Conservation (phyloP, 2,329 filamentous ascomycete species). For the Penicillium janthinellum region DNA sequence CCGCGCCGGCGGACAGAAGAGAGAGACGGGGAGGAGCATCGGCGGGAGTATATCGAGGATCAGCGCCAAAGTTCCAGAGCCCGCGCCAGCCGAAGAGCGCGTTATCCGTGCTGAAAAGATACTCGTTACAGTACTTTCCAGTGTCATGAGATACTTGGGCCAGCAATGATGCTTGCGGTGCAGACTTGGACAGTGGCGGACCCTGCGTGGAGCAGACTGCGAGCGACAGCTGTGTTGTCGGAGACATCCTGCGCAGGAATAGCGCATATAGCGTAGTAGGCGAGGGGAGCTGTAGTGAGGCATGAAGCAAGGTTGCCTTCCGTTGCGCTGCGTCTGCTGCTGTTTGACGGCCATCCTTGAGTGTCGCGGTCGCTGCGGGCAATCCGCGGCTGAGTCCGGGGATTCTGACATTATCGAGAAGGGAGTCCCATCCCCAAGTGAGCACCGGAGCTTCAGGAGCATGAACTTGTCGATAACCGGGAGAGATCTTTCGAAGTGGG, state of each 20-base stretch:
- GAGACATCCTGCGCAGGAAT: slow-evolving; percentile 75
- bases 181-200: slow-evolving; percentile 45
- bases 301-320: slow-evolving; percentile 49
- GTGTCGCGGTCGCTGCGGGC: slow-evolving; percentile 53
- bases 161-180: slow-evolving; percentile 49
- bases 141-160: slow-evolving; percentile 66
- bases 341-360: slow-evolving; percentile 53
- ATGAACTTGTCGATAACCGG: slow-evolving; percentile 77
- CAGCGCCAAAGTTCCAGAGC: slow-evolving; percentile 89
- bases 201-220: slow-evolving; percentile 54
- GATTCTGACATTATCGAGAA: slow-evolving; percentile 29
- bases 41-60: slow-evolving; percentile 43
- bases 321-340: slow-evolving; percentile 21
- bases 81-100: slow-evolving; percentile 84
- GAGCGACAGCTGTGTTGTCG: slow-evolving; percentile 76
- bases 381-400: slow-evolving; percentile 17
- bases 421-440: slow-evolving; percentile 37
- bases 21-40: slow-evolving; percentile 65
- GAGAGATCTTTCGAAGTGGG: slow-evolving; percentile 74
- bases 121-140: slow-evolving; percentile 85
- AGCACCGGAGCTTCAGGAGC: slow-evolving; percentile 38
- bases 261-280: slow-evolving; percentile 84
- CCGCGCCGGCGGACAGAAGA: slow-evolving; percentile 85
- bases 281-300: slow-evolving; percentile 57
- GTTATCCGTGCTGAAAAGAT: slow-evolving; percentile 88